Evolutionary conservation across 2,329 filamentous ascomycete species (phyloP).

Genomic region (Fusarium lateritium): DNA sequence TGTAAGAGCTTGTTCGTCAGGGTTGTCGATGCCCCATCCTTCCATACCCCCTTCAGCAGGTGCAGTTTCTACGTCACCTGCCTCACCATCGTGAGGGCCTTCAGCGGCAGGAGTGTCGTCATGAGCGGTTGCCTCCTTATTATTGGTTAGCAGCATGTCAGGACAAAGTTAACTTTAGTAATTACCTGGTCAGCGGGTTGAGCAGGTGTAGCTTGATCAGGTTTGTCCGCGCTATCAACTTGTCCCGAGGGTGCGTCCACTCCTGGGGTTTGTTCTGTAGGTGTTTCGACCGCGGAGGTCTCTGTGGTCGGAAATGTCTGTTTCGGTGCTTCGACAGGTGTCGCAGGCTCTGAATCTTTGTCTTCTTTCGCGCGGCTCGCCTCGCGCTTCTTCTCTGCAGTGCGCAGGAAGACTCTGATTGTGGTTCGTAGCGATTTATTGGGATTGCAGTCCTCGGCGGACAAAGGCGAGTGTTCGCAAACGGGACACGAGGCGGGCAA

Average conservation of each 20-base stretch:
- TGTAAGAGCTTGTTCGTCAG: slow-evolving; percentile 37
- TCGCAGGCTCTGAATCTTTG: slow-evolving; percentile 58
- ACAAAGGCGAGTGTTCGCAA: slow-evolving; percentile 92
- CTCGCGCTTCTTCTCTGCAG: slow-evolving; percentile 90
- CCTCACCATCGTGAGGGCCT: slow-evolving; percentile 26
- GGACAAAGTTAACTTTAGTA: not conserved
- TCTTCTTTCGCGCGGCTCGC: slow-evolving; percentile 68
- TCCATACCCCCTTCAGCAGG: slow-evolving; percentile 33
- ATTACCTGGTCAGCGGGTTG: slow-evolving; percentile 40
- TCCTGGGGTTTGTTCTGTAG: slow-evolving; percentile 26
- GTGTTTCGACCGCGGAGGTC: slow-evolving; percentile 37
- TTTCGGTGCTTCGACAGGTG: slow-evolving; percentile 60
- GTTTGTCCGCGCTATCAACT: slow-evolving; percentile 15
- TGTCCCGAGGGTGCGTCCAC: slow-evolving; percentile 23
- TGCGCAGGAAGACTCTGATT: slow-evolving; percentile 90
- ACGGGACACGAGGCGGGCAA: slow-evolving; percentile 88
- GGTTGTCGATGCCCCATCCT: slow-evolving; percentile 35
- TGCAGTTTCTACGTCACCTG: slow-evolving; percentile 30
- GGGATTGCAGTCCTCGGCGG: slow-evolving; percentile 86
- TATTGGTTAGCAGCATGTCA: slow-evolving; percentile 4
- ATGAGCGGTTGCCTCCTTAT: slow-evolving; percentile 15
- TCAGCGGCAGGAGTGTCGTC: slow-evolving; percentile 6
- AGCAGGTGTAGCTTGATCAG: slow-evolving; percentile 16
- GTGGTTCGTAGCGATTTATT: slow-evolving; percentile 95
- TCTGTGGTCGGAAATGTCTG: slow-evolving; percentile 51